Evolutionary conservation across 75 land plant species (phyloP), one percentile per base, ranked within the genome.

Genomic region (Picea sitchensis): DNA sequence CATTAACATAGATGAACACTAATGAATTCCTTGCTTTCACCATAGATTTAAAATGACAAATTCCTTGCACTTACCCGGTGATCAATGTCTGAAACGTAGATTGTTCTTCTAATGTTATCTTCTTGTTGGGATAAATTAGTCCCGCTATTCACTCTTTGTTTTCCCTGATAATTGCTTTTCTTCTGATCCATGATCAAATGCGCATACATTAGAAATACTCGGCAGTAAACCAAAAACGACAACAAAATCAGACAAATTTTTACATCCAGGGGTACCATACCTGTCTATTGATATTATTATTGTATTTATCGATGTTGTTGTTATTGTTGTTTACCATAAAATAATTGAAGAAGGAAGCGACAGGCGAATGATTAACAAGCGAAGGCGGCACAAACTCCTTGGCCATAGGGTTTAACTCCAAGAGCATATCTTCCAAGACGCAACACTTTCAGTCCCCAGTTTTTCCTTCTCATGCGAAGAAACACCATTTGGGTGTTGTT

Each of bases 21-120:
- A 36, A 36, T 36, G 38, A 36, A 36, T 36, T 2, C 38, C 38
- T 36, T 36, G 38, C 2, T 36, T 36, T 36, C 38, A 36, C 38
- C 38, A 2, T 36, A 36, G 0, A 36, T 36, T 36, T 36, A 36
- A 36, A 36, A 36, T 36, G 38, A 36, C 38, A 36, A 36, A 36
- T 36, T 68, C 13, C 23, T 11, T 8, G 41, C 75, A 30, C 41
- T 47, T 14, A 88, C 90, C 90, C 85, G 90, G 5, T 81, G 87
- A 62, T 88, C 90, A 79, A 92, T 92, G 30, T 92, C 91, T 59
- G 91, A 89, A 13, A 92, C 90, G 81, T 89, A 92, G 2, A 89
- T 91, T 74, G 94, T 92, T 83, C 91, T 83, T 72, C 89, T 72
- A 77, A 92, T 89, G 13, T 83, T 74, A n/a, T 92, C 94, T 23